Percentiles rank a stretch among this genome's conserved stretches.
phyloP scores from a whole-genome alignment of 2,329 filamentous ascomycete species.

The Cordyceps cicadae region DNA sequence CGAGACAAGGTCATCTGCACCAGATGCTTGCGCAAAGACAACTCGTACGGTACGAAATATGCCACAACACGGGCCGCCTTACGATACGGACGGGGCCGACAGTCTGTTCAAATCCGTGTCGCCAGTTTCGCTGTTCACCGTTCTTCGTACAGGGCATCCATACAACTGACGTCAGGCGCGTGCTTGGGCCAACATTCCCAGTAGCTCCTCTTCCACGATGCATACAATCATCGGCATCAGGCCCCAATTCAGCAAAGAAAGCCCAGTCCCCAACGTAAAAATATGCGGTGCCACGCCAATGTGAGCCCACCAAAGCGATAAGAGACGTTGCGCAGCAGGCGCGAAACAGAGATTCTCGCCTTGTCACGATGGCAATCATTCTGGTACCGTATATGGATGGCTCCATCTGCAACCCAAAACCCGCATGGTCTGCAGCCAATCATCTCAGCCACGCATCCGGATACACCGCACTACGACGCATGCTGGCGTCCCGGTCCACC shows the following conservation, averaged over 20 bases:
- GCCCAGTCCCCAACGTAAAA: neutral
- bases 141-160: neutral
- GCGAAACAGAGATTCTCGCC: neutral
- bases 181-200: neutral
- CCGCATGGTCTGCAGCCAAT: neutral
- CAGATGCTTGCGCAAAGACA: neutral
- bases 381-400: neutral
- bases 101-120: neutral
- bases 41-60: neutral
- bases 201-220: neutral
- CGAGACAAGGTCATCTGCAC: neutral
- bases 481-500: slow-evolving; percentile 4
- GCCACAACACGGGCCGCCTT: neutral
- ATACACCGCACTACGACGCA: neutral
- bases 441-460: neutral
- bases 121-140: neutral
- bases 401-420: neutral
- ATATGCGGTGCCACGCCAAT: neutral
- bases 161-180: neutral
- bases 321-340: neutral
- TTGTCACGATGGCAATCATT: neutral
- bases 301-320: neutral
- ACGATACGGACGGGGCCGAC: neutral
- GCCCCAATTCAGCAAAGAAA: neutral
- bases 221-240: neutral